Evolutionary conservation across 768 basidiomycete genomes (phyloP).

Genomic region (Amanita jacksonii): DNA sequence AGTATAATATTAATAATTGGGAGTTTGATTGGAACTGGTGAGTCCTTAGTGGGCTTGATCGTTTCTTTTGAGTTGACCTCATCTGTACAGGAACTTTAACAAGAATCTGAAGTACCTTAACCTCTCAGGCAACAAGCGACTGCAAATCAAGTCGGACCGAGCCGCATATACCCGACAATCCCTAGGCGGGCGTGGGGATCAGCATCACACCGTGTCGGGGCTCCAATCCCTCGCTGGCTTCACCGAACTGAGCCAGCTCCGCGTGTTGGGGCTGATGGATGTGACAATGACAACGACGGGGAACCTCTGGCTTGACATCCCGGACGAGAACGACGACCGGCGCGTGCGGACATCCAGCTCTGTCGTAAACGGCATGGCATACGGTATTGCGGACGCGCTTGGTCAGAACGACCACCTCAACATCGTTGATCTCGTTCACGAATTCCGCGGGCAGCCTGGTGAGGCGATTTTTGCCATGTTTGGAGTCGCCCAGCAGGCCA

Average conservation of each 20-base stretch:
- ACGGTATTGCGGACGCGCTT: constrained; percentile 92
- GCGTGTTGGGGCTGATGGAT: constrained; percentile 95
- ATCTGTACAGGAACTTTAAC: constrained; percentile 84
- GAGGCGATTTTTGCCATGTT: constrained; percentile 97
- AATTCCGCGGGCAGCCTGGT: constrained; percentile 65
- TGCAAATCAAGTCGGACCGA: constrained; percentile 87
- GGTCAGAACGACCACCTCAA: constrained; percentile 71
- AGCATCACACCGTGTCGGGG: constrained; percentile 14
- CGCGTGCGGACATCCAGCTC: constrained; percentile 88
- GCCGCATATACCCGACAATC: constrained; percentile 25
- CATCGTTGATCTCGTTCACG: constrained; percentile 89
- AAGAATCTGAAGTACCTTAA: constrained; percentile 89
- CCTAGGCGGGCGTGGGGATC: too few species aligned
- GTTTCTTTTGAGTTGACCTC: constrained; percentile 1
- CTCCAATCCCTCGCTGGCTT: constrained; percentile 66
- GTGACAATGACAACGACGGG: constrained; percentile 70
- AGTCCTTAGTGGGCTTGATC: constrained; percentile 15
- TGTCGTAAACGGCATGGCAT: constrained; percentile 85
- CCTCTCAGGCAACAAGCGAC: constrained; percentile 90
- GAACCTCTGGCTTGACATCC: constrained; percentile 46
- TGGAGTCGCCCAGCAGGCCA: constrained; percentile 54
- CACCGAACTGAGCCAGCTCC: constrained; percentile 73
- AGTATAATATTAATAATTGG: constrained; percentile 98
- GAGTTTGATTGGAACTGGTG: constrained; percentile 99
- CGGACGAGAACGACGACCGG: constrained; percentile 80